Percentiles rank a stretch among this genome's conserved stretches.
These are phyloP conservation scores for Hibiscus tridactylites DNA, from an alignment of 345 rosid genomes.

Conservation along the genomic window DNA sequence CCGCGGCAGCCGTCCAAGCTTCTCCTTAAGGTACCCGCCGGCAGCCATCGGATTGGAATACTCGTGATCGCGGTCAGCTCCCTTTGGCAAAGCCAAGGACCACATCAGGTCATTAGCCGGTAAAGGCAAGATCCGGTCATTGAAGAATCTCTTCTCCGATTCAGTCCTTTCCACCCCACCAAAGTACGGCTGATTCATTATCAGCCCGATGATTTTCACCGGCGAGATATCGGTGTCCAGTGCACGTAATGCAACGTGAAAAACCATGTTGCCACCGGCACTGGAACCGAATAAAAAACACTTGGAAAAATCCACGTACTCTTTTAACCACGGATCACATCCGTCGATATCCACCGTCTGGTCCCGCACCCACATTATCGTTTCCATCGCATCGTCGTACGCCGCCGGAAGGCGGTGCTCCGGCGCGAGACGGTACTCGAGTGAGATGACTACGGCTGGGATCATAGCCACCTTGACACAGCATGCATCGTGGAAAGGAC, in stretches of 20 bases:
- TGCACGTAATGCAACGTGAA: constrained; percentile 46
- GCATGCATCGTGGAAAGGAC: constrained; percentile 49
- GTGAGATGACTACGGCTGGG: constrained; percentile 53
- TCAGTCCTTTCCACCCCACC: constrained; percentile 53
- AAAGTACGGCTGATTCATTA: constrained; percentile 56
- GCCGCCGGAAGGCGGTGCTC: constrained; percentile 94
- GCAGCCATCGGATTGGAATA: constrained; percentile 48
- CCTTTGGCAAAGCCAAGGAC: constrained; percentile 59
- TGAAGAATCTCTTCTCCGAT: constrained; percentile 38
- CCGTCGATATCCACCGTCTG: constrained; percentile 39
- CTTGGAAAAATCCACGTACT: constrained; percentile 43
- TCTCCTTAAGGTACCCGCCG: constrained; percentile 23
- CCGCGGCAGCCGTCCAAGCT: constrained; percentile 43
- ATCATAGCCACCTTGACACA: constrained; percentile 30
- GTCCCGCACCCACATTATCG: constrained; percentile 57
- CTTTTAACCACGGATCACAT: constrained; percentile 59
- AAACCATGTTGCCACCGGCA: constrained; percentile 68
- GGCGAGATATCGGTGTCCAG: constrained; percentile 40
- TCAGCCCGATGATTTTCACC: constrained; percentile 52
- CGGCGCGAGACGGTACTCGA: constrained; percentile 82
- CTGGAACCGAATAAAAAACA: constrained; percentile 70
- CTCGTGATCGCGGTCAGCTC: constrained; percentile 65
- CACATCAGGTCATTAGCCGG: constrained; percentile 49
- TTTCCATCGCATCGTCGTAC: constrained; percentile 66
- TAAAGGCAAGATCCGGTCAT: constrained; percentile 53